Conservation (phyloP, 2,329 filamentous ascomycete genomes). For the Clonostachys solani region DNA sequence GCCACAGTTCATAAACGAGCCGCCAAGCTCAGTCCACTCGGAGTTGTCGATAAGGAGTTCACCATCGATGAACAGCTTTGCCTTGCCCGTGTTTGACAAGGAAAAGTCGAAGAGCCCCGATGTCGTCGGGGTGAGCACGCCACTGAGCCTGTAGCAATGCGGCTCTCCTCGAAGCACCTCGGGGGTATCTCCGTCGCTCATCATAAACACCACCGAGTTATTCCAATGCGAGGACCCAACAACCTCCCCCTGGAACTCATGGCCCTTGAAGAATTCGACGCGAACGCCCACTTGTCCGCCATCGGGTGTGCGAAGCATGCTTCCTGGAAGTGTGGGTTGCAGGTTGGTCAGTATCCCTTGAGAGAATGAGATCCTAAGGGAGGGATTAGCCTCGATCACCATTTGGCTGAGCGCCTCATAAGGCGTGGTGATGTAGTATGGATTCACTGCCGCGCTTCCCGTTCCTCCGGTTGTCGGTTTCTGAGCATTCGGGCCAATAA, state of each 20-base stretch:
- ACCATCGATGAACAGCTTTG: slow-evolving; percentile 54
- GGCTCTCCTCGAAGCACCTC: slow-evolving; percentile 14
- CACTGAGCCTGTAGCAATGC: slow-evolving; percentile 35
- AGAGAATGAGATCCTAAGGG: slow-evolving; percentile 4
- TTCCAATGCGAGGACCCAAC: slow-evolving; percentile 7
- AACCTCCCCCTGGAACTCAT: slow-evolving; percentile 5
- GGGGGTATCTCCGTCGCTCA: slow-evolving; percentile 46
- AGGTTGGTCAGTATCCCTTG: slow-evolving; percentile 7
- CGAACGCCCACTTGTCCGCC: background rate
- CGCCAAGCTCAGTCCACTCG: slow-evolving; percentile 66
- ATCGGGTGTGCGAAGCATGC: slow-evolving; percentile 1
- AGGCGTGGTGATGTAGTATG: slow-evolving; percentile 29
- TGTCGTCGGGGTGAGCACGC: slow-evolving; percentile 50
- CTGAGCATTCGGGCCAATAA: background rate
- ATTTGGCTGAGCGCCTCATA: slow-evolving; percentile 16
- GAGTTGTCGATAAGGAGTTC: slow-evolving; percentile 58
- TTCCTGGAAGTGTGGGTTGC: slow-evolving; percentile 6
- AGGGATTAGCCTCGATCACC: background rate
- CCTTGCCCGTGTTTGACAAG: slow-evolving; percentile 63
- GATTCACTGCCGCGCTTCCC: background rate
- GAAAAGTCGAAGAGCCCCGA: slow-evolving; percentile 61
- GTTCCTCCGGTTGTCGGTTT: background rate
- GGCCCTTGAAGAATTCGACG: background rate
- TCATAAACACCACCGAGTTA: slow-evolving; percentile 9
- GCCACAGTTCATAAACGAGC: slow-evolving; percentile 7